Base-by-base conservation (phyloP, 2,329 filamentous ascomycete species). In the Fusarium neocosmosporiellum region DNA sequence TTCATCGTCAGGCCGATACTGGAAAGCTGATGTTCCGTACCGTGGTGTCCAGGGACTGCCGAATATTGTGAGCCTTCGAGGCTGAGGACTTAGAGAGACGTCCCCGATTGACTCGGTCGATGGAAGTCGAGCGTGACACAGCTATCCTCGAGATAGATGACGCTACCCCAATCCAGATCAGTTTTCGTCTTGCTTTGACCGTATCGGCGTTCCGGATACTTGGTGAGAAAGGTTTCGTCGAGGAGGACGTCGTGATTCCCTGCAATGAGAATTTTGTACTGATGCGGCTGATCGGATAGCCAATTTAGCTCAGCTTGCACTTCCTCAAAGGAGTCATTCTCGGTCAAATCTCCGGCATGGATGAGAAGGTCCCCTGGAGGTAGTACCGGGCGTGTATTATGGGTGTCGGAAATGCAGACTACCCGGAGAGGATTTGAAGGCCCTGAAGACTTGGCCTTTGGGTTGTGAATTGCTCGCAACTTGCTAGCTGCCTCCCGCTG, bases 241-340 rank as follows among this genome's bases (percentile, higher is more conserved):
- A 93, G 86, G 0, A 90, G 90, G 60, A 92, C 83, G 75, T 93
- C 91, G 78, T 93, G 91, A 77, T 93, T 94, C 18, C 89, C 90
- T 65, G 90, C 90, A 70, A 92, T 81, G 27, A 93, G 85, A 67
- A 93, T 87, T 77, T 92, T 93, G 70, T 84, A 84, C 74, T 90
- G 87, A 65, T 84, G 82, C 5, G 81, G 74, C 60, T 81, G 80
- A 0, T 72, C 31, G 0, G 74, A 69, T 2, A 85, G 72, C 83
- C 83, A 85, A 18, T 50, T 48, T 13, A 84, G 55, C 50, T 80
- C 77, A 1, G 76, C 74, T 65, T 83, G 79, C 5, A 86, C 67
- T 67, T 86, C 84, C 0, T 73, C 72, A 60, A 82, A 80, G 0
- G 81, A 81, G 2, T 84, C 83, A 27, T 77, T 75, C 39, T 83